phyloP scores from a whole-genome alignment of 1,284 basidiomycete species.

The Ganoderma sinense region DNA sequence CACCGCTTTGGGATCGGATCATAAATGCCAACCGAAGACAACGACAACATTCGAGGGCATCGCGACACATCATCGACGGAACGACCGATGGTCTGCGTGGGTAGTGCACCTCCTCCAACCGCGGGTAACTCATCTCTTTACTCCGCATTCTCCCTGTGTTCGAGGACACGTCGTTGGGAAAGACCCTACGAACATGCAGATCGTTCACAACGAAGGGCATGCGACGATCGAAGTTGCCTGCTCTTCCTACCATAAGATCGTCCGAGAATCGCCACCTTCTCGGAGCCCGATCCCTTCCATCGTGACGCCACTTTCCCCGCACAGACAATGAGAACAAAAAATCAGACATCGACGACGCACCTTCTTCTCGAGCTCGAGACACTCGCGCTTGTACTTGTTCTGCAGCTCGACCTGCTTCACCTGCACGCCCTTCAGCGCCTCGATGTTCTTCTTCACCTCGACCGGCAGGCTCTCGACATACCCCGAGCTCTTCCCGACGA shows the following conservation, averaged over 20 bases:
- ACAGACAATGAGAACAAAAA: not conserved
- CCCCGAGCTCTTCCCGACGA: slow-evolving; percentile 84
- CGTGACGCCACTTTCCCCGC: not conserved
- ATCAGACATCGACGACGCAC: slow-evolving; percentile 50
- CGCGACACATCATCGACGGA: not conserved
- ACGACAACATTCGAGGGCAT: not conserved
- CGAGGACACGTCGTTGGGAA: not conserved
- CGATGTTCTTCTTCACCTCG: slow-evolving; percentile 86
- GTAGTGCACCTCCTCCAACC: not conserved
- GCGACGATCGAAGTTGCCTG: not conserved
- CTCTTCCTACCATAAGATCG: not conserved
- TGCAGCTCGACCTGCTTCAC: slow-evolving; percentile 93
- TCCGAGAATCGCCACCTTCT: not conserved
- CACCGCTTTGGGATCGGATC: not conserved
- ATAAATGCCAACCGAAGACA: not conserved
- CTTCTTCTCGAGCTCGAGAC: slow-evolving; percentile 97
- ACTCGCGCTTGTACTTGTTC: slow-evolving; percentile 96
- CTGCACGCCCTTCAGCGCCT: slow-evolving; percentile 95
- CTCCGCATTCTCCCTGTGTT: not conserved
- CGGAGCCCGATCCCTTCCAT: not conserved
- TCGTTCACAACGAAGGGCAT: not conserved
- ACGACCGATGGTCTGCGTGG: not conserved
- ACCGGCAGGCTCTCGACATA: slow-evolving; percentile 89
- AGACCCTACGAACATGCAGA: not conserved
- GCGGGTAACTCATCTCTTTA: not conserved